Percentiles rank a stretch among this genome's conserved stretches.
phyloP scores from a whole-genome alignment of 495 filamentous ascomycete species.

The Trichoderma orchidacearum region DNA sequence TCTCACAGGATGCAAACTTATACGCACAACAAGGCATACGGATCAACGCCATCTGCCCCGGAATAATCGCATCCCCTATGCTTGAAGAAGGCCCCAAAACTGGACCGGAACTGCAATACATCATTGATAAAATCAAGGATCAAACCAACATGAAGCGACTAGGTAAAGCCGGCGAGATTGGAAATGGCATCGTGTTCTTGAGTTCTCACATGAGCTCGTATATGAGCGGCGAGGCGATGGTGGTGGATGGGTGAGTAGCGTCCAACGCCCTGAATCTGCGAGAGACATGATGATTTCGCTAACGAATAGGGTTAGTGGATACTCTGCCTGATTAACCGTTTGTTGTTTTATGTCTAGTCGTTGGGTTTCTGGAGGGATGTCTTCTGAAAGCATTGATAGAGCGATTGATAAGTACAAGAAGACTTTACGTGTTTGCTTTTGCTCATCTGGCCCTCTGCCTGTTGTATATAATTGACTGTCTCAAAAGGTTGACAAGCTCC shows the following conservation, averaged over 20 bases:
- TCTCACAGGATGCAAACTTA: conserved; percentile 20
- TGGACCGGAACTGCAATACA: conserved; percentile 5
- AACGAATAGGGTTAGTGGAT: not conserved
- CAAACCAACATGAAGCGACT: conserved; percentile 14
- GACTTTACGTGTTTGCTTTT: too few species aligned
- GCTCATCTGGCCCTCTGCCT: too few species aligned
- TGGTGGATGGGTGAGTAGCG: conserved; percentile 7
- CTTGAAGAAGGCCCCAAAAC: conserved; percentile 21
- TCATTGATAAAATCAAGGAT: conserved; percentile 2
- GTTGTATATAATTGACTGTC: too few species aligned
- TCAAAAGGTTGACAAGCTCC: too few species aligned
- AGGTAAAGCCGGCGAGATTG: conserved; percentile 21
- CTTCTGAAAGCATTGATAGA: too few species aligned
- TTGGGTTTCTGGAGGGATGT: too few species aligned
- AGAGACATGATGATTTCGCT: not conserved
- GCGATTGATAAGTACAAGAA: too few species aligned
- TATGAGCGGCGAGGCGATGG: conserved; percentile 17
- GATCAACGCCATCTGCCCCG: conserved; percentile 37
- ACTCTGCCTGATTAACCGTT: not conserved
- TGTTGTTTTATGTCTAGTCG: too few species aligned
- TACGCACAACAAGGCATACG: conserved; percentile 30
- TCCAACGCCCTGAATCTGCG: not conserved
- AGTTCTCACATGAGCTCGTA: conserved; percentile 27
- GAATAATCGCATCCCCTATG: conserved; percentile 27
- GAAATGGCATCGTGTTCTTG: conserved; percentile 18